A percentile compares a stretch with the other conserved stretches of the same genome.
These are phyloP conservation scores for Entrophospora sp. DNA, from an alignment of 192 early-diverging fungal species.

Conservation along the genomic window DNA sequence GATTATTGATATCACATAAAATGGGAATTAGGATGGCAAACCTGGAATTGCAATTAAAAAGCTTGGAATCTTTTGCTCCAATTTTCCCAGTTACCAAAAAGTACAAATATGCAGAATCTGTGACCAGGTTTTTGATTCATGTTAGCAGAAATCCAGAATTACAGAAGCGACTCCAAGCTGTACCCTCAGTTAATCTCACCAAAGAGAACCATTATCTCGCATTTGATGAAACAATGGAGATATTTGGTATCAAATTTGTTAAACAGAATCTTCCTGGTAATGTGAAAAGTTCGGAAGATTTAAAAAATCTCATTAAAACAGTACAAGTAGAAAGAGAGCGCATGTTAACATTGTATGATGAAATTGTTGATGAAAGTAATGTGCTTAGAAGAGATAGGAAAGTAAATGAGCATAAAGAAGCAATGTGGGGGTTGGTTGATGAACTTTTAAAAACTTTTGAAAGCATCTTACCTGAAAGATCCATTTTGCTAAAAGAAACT, in stretches of 20 bases:
- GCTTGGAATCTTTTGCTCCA: not conserved
- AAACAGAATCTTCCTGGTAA: not conserved
- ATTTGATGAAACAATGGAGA: not conserved
- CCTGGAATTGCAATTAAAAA: not conserved
- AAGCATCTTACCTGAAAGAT: not conserved
- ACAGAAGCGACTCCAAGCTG: not conserved
- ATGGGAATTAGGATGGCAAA: not conserved
- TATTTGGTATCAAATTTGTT: not conserved
- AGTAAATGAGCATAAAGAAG: not conserved
- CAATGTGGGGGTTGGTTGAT: not conserved
- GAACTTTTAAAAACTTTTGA: not conserved
- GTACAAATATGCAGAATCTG: not conserved
- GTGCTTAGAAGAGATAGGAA: not conserved
- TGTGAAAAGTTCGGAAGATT: not conserved
- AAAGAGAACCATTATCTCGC: not conserved
- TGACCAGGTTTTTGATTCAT: too few relatives aligned
- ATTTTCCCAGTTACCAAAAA: not conserved
- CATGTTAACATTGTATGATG: not conserved
- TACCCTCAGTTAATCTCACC: not conserved
- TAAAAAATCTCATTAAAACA: not conserved
- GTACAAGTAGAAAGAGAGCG: not conserved
- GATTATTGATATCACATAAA: not conserved
- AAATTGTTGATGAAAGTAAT: not conserved
- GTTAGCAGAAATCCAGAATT: not conserved
- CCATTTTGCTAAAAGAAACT: too few relatives aligned